Evolutionary conservation across 441 rosid species (phyloP), one percentile per base, ranked within the genome.

Genomic region (Dalechampia spathulata): DNA sequence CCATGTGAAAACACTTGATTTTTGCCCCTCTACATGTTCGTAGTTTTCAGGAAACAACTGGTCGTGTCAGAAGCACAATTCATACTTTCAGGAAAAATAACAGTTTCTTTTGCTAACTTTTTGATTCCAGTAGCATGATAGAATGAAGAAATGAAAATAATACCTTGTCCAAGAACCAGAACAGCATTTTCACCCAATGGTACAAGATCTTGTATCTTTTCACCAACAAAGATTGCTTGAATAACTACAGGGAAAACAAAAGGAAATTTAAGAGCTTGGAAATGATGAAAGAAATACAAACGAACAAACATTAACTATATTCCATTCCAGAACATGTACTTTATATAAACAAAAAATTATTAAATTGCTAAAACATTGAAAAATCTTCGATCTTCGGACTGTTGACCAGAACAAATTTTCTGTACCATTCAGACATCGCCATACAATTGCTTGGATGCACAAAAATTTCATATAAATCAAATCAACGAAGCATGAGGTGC

Each of bases 161-260:
- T 72, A 87, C 96, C 85, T 78, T 75, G 72, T 62, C 86, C 96
- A 46, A 87, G 93, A 61, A 81, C 66, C 72, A 87, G 49, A 68
- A 73, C 57, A 45, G 78, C 79, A 70, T 79, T 81, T 49, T 75
- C 64, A 23, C 81, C 69, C 57, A 72, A 63, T 25, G 83, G 78
- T 61, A 74, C 63, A 54, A 78, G 66, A 59, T 78, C 86, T 52
- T 73, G 85, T 65, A 87, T 67, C 78, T 75, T 83, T 68, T 85
- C 90, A 32, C 69, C 63, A 6, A 78, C 57, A 63, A 87, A 84
- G 55, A 87, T 72, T 58, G 82, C 76, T 62, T 74, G 78, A 14
- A 57, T 61, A 69, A 78, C 96, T 81, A 60, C 52, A 71, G 58
- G 46, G 28, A 28, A 30, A 62, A 32, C 43, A 49, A 64, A 61